Evolutionary conservation across 805 yeast genomes (phyloP), one percentile per base, ranked within the genome.

Genomic region (Pichia deserticola): DNA sequence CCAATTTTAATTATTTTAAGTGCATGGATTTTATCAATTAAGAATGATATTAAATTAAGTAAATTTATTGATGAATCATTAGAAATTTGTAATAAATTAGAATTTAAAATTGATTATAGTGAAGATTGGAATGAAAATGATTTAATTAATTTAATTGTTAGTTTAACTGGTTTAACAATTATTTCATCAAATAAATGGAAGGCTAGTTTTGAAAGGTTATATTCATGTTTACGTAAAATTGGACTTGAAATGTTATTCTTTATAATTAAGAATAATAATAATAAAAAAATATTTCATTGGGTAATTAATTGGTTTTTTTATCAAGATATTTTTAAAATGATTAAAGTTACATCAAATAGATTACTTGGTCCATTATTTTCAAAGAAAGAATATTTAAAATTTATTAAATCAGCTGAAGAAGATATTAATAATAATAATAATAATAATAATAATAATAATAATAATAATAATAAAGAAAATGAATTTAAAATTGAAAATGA

Each of bases 291-390:
- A 9, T 52, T 54, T 0, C 42, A 47, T 10, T 56, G 62, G 60
- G 52, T 53, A 3, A 44, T 59, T 11, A 54, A 54, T 36, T 49
- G 54, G 47, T 60, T 60, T 30, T 57, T 60, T 37, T 59, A 57
- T 43, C 60, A 58, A 40, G 63, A 60, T 51, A 53, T 57, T 32
- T 47, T 54, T 30, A 60, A 60, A 36, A 44, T 54, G 29, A 49
- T 55, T 27, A 55, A 52, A 44, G 55, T 60, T 13, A 59, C 59
- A 4, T 45, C 56, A n/a, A 51, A 51, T 8, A 44, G 47, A 8
- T 51, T 45, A 37, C 42, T 53, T 6, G 63, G 62, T 3, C 61
- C 64, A 4, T 42, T 56, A 11, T 60, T 58, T 45, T 57, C 63
- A 2, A 44, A 55, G 28, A 10, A 42, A 3, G 60, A 60, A 42